A percentile compares a stretch with the other conserved stretches of the same genome.
phyloP scores from a whole-genome alignment of 2,329 filamentous ascomycete species.

The Hyphodiscus sp. region DNA sequence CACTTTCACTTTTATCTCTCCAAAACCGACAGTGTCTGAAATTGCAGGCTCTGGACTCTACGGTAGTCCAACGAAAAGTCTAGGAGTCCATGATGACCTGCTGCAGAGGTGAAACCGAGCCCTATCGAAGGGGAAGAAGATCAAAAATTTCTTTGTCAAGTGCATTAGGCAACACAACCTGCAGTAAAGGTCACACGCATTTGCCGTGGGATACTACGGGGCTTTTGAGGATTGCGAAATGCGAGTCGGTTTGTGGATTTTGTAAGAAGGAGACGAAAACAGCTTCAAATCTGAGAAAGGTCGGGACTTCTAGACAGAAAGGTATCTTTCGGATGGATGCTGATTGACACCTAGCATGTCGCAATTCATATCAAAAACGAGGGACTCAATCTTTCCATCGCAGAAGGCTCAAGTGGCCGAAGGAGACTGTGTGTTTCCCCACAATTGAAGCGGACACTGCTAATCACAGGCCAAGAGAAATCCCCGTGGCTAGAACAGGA shows the following conservation, averaged over 20 bases:
- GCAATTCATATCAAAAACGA: conserved; percentile 28
- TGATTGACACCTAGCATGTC: conserved; percentile 19
- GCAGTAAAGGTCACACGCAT: conserved; percentile 26
- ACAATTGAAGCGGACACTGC: background rate
- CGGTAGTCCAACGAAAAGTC: background rate
- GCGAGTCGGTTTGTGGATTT: conserved; percentile 26
- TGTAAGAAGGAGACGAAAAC: conserved; percentile 28
- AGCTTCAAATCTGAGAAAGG: conserved; percentile 27
- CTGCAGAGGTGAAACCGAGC: background rate
- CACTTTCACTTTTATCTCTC: background rate
- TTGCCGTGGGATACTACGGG: conserved; percentile 26
- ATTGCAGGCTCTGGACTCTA: no score
- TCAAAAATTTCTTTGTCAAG: conserved; percentile 11
- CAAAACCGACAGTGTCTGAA: background rate
- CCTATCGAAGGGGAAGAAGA: background rate
- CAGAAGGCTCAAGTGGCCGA: conserved; percentile 24
- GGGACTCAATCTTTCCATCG: conserved; percentile 22
- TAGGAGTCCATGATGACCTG: background rate
- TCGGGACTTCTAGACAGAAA: background rate
- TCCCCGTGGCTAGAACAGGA: background rate
- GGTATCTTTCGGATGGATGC: background rate
- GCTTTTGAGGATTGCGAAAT: conserved; percentile 24
- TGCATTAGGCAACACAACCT: conserved; percentile 18
- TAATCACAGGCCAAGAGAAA: background rate
- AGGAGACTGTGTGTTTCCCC: conserved; percentile 22